Evolutionary conservation across 768 basidiomycete genomes (phyloP).

Genomic region (Xerocomellus amylosporus): DNA sequence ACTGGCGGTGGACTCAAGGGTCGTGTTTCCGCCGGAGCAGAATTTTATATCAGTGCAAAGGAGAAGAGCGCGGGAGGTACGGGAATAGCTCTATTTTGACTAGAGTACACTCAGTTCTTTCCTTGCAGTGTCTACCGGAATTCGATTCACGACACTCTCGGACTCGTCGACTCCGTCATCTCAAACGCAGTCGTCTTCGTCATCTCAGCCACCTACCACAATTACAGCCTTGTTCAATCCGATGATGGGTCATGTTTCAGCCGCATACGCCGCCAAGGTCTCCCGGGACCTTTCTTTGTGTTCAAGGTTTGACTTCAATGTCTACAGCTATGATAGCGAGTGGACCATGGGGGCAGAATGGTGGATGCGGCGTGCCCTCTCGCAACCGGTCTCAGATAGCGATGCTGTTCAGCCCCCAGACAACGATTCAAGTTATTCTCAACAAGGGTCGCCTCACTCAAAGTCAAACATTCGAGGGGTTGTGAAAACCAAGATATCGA

Average conservation of each 20-base stretch:
- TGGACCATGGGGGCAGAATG: constrained; percentile 95
- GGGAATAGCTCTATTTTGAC: neutral
- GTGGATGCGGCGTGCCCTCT: constrained; percentile 74
- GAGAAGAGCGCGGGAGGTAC: constrained; percentile 89
- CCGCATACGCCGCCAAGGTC: constrained; percentile 87
- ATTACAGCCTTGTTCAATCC: constrained; percentile 95
- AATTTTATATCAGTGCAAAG: constrained; percentile 90
- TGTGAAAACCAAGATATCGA: constrained; percentile 85
- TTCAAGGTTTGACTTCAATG: constrained; percentile 92
- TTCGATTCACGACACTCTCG: constrained; percentile 91
- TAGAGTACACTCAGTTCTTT: constrained; percentile 2
- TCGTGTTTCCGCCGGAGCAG: constrained; percentile 87
- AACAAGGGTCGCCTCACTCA: constrained; percentile 6
- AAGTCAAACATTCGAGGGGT: constrained; percentile 64
- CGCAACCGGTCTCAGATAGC: constrained; percentile 22
- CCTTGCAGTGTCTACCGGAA: constrained; percentile 77
- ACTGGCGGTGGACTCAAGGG: constrained; percentile 90
- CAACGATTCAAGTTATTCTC: constrained; percentile 7
- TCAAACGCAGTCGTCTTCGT: constrained; percentile 45
- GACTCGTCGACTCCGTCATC: constrained; percentile 70
- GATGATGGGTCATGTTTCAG: constrained; percentile 90
- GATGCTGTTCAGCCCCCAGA: constrained; percentile 1
- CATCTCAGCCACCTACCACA: constrained; percentile 82
- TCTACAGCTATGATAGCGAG: constrained; percentile 96
- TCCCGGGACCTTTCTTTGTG: constrained; percentile 83